Evolutionary conservation across 2,329 filamentous ascomycete genomes (phyloP).

Genomic region (Colletotrichum acutatum): DNA sequence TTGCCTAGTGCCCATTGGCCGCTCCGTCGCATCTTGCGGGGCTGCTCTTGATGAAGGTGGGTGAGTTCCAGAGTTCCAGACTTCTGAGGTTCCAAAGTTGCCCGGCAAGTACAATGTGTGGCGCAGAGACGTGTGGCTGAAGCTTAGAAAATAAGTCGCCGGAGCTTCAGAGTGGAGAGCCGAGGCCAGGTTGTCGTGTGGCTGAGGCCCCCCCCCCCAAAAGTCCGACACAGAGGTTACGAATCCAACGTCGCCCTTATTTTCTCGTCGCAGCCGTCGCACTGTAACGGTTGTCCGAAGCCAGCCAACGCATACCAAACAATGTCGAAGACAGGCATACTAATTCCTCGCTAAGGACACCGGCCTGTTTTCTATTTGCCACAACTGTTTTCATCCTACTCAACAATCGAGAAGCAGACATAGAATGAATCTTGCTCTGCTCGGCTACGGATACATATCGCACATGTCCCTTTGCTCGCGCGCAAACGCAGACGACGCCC

Average conservation of each 20-base stretch:
- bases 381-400: background rate
- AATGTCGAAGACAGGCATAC: slow-evolving; percentile 20
- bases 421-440: slow-evolving; percentile 12
- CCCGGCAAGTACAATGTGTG: background rate
- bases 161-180: background rate
- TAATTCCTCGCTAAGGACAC: slow-evolving; percentile 19
- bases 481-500: background rate
- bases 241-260: background rate
- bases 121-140: slow-evolving; percentile 2
- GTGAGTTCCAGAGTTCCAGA: background rate
- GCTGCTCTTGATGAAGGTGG: background rate
- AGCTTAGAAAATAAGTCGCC: slow-evolving; percentile 5
- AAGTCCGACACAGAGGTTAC: slow-evolving; percentile 16
- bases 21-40: background rate
- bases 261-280: background rate
- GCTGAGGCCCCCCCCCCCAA: slow-evolving; percentile 2
- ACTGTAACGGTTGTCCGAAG: slow-evolving; percentile 22
- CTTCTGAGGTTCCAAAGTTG: background rate
- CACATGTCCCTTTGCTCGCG: slow-evolving; percentile 27
- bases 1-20: slow-evolving; percentile 13
- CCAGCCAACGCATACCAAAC: slow-evolving; percentile 16
- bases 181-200: slow-evolving; percentile 14
- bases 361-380: background rate
- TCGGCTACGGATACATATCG: background rate
- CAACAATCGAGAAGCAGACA: background rate